These are phyloP conservation scores for Drosera spatulata DNA, from an alignment of 179 eudicot species.

Conservation along the genomic window DNA sequence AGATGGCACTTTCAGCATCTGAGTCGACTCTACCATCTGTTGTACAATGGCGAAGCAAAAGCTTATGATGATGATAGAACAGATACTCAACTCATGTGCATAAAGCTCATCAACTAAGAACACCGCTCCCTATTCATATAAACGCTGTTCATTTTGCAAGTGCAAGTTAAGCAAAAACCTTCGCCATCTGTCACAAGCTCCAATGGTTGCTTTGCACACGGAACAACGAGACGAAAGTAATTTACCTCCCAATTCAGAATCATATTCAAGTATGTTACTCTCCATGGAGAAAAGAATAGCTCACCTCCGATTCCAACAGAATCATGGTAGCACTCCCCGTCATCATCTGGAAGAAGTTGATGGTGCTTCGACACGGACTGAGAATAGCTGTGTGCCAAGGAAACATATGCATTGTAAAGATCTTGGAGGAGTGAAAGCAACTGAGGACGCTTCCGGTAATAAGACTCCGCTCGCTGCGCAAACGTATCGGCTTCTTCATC, in stretches of 20 bases:
- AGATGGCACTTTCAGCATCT: slow-evolving; percentile 52
- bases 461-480: slow-evolving; percentile 54
- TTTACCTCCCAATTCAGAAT: too few species aligned
- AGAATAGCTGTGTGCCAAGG: slow-evolving; percentile 48
- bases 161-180: too few species aligned
- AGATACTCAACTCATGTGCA: too few species aligned
- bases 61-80: too few species aligned
- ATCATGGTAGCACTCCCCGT: slow-evolving; percentile 6
- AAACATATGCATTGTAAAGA: slow-evolving; percentile 48
- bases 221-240: too few species aligned
- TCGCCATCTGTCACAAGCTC: too few species aligned
- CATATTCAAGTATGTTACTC: too few species aligned
- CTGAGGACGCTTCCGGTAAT: slow-evolving; percentile 58
- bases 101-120: too few species aligned
- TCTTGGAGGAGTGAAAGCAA: slow-evolving; percentile 43
- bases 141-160: too few species aligned
- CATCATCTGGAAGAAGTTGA: slow-evolving; percentile 12
- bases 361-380: slow-evolving; percentile 37
- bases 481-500: slow-evolving; percentile 33
- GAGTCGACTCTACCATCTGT: slow-evolving; percentile 13
- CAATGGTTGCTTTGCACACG: too few species aligned
- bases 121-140: too few species aligned
- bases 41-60: not conserved
- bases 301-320: not conserved
- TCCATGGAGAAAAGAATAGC: too few species aligned